Evolutionary conservation across 257 asterid genomes (phyloP).

Genomic region (Misopates orontium): DNA sequence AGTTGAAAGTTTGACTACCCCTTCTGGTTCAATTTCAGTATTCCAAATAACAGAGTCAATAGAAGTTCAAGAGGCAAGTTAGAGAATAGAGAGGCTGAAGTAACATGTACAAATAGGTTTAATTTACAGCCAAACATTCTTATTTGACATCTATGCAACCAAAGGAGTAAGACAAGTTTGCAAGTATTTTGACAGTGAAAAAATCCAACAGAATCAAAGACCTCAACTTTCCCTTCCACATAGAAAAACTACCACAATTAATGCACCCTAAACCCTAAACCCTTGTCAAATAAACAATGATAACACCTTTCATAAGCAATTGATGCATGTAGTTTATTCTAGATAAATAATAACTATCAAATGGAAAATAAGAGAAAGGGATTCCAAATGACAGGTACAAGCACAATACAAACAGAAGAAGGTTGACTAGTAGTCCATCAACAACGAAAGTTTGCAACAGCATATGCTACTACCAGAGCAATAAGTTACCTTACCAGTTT

Average conservation of each 20-base stretch:
- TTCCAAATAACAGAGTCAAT: too few species aligned
- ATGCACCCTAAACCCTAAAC: too few species aligned
- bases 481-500: conserved; percentile 74
- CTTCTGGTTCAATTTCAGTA: too few species aligned
- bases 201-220: too few species aligned
- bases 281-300: neutral
- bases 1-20: too few species aligned
- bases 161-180: too few species aligned
- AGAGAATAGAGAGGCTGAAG: too few species aligned
- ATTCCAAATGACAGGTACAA: conserved; percentile 16
- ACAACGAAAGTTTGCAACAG: conserved; percentile 14
- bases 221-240: neutral
- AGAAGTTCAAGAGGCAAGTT: too few species aligned
- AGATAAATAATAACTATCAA: neutral
- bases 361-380: neutral
- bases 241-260: neutral
- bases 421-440: conserved; percentile 7
- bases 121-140: too few species aligned
- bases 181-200: too few species aligned
- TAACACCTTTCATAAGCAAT: neutral
- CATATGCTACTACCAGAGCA: conserved; percentile 28
- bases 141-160: too few species aligned
- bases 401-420: conserved; percentile 10
- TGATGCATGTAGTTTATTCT: conserved; percentile 13
- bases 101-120: too few species aligned